Evolutionary conservation across 2,329 filamentous ascomycete species (phyloP).

Genomic region (Calonectria montana): DNA sequence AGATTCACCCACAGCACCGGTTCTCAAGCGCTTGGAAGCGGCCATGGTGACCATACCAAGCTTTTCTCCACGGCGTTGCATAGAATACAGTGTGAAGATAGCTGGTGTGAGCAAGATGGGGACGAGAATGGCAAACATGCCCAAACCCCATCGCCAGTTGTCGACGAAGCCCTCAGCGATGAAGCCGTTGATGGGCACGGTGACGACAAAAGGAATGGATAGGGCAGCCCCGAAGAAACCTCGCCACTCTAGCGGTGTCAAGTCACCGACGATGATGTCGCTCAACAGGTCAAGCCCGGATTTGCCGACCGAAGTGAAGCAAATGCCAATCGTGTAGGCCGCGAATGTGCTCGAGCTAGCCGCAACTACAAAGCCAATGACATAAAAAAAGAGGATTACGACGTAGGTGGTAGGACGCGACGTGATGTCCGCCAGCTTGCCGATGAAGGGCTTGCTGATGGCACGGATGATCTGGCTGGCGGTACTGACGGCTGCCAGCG

Average conservation of each 20-base stretch:
- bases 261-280: constrained; percentile 51
- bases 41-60: background rate
- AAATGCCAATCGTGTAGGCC: constrained; percentile 50
- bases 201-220: constrained; percentile 30
- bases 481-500: constrained; percentile 47
- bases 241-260: constrained; percentile 51
- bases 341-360: constrained; percentile 47
- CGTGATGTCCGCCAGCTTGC: constrained; percentile 52
- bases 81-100: background rate
- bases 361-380: constrained; percentile 26
- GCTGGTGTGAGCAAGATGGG: constrained; percentile 59
- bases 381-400: constrained; percentile 53
- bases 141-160: constrained; percentile 72
- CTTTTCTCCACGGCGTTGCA: background rate
- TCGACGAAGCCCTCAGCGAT: constrained; percentile 53
- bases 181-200: constrained; percentile 54
- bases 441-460: constrained; percentile 53
- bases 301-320: constrained; percentile 51
- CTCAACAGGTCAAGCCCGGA: constrained; percentile 51
- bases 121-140: constrained; percentile 71
- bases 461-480: constrained; percentile 50
- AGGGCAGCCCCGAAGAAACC: constrained; percentile 48
- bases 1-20: background rate
- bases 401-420: constrained; percentile 53
- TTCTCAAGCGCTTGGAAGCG: background rate